Conservation (phyloP, 2,329 filamentous ascomycete genomes). For the Nakataea oryzae region DNA sequence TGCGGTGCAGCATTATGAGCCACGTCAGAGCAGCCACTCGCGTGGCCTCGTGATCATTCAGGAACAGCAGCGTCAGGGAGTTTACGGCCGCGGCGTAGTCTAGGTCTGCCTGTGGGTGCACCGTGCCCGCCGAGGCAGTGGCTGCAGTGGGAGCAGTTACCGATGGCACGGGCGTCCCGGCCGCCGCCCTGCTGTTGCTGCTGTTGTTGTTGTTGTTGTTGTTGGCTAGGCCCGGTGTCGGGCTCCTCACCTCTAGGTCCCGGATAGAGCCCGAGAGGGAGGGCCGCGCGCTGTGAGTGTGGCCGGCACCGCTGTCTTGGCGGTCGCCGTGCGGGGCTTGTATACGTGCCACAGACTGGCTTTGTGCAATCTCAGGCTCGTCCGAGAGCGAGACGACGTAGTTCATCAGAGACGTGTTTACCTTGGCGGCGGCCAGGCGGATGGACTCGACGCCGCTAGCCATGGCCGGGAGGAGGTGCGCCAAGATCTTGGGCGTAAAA, state of each 20-base stretch:
- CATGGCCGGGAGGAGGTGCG: slow-evolving; percentile 87
- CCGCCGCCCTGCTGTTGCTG: too few species aligned
- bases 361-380: slow-evolving; percentile 36
- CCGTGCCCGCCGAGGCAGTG: slow-evolving; percentile 28
- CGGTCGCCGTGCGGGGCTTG: slow-evolving; percentile 26
- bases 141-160: slow-evolving; percentile 27
- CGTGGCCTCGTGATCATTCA: slow-evolving; percentile 95
- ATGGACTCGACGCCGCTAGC: slow-evolving; percentile 86
- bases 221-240: slow-evolving; percentile 28
- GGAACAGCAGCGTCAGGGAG: slow-evolving; percentile 82
- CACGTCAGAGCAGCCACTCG: slow-evolving; percentile 88
- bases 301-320: slow-evolving; percentile 15
- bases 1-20: slow-evolving; percentile 95
- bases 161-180: slow-evolving; percentile 21
- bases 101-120: slow-evolving; percentile 55
- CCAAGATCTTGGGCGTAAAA: slow-evolving; percentile 85
- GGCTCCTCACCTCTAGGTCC: slow-evolving; percentile 41
- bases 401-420: slow-evolving; percentile 85
- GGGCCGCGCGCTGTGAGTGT: slow-evolving; percentile 29
- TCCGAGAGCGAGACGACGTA: slow-evolving; percentile 88
- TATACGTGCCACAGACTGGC: slow-evolving; percentile 25
- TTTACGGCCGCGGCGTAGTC: slow-evolving; percentile 94
- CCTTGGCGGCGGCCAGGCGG: slow-evolving; percentile 74
- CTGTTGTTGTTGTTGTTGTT: too few species aligned
- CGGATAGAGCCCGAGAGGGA: slow-evolving; percentile 40